Conservation (phyloP, 495 filamentous ascomycete species). For the Podospora comata region DNA sequence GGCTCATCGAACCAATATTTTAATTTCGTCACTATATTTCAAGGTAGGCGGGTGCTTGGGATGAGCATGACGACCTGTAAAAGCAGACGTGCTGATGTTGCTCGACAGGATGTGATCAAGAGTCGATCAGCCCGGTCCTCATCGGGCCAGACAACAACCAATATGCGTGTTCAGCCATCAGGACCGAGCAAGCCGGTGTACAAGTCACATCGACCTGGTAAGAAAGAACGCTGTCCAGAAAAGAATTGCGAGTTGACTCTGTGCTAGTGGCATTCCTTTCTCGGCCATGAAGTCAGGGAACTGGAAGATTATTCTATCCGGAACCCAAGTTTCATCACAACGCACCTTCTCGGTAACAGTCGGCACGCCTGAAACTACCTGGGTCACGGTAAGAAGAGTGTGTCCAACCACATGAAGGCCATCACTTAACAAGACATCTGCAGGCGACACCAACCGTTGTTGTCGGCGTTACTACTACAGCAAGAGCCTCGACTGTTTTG, state of each 20-base stretch:
- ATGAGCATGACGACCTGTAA: not conserved
- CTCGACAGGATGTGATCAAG: conserved; percentile 35
- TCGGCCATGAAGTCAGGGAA: conserved; percentile 41
- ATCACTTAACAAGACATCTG: not conserved
- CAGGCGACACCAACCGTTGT: conserved; percentile 43
- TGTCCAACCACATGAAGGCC: not conserved
- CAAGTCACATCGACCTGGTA: conserved; percentile 43
- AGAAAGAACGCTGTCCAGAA: conserved; percentile 7
- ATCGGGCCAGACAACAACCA: conserved; percentile 36
- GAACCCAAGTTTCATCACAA: conserved; percentile 39
- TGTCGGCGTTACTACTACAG: conserved; percentile 41
- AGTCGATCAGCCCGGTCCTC: conserved; percentile 40
- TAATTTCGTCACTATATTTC: conserved; percentile 42
- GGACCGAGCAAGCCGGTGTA: conserved; percentile 36
- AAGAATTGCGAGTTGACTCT: not conserved
- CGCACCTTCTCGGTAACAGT: conserved; percentile 38
- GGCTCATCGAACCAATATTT: conserved; percentile 41
- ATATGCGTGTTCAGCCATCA: conserved; percentile 40
- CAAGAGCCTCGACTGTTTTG: conserved; percentile 38
- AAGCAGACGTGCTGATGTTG: conserved; percentile 10
- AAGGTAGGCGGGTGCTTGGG: conserved; percentile 28
- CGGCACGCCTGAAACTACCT: conserved; percentile 35
- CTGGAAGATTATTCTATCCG: conserved; percentile 42
- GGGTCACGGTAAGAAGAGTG: conserved; percentile 33
- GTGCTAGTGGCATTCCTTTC: conserved; percentile 37